Evolutionary conservation across 495 filamentous ascomycete species (phyloP).

Genomic region (Hypoxylon intermedium): DNA sequence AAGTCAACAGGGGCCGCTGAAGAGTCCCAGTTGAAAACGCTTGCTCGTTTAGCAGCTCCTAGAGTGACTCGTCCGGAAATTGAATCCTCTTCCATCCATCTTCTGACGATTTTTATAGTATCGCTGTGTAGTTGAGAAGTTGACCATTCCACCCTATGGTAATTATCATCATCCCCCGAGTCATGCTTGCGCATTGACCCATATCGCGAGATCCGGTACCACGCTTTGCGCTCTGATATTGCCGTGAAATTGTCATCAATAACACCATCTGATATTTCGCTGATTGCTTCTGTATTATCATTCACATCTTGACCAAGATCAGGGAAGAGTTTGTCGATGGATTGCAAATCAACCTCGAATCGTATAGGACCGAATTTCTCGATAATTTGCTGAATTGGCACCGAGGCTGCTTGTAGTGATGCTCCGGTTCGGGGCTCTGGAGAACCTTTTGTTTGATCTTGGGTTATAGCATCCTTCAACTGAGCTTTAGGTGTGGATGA

Average conservation of each 20-base stretch:
- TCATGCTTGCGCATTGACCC: slow-evolving; percentile 64
- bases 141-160: slow-evolving; percentile 62
- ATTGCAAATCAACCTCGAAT: slow-evolving; percentile 50
- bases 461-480: not conserved
- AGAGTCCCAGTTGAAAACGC: slow-evolving; percentile 63
- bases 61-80: slow-evolving; percentile 57
- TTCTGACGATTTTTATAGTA: slow-evolving; percentile 61
- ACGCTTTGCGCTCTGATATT: slow-evolving; percentile 64
- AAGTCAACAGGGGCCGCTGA: slow-evolving; percentile 55
- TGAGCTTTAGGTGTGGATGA: slow-evolving; percentile 28
- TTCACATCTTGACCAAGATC: not conserved
- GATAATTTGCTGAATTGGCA: slow-evolving; percentile 22
- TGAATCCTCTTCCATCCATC: slow-evolving; percentile 68
- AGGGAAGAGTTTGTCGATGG: slow-evolving; percentile 56
- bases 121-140: slow-evolving; percentile 59
- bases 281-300: not conserved
- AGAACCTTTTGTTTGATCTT: not conserved
- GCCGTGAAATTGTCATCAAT: slow-evolving; percentile 57
- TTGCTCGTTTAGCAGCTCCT: slow-evolving; percentile 48
- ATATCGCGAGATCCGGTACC: slow-evolving; percentile 67
- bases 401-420: not conserved
- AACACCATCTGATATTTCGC: slow-evolving; percentile 46
- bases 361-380: slow-evolving; percentile 43
- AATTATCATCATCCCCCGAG: slow-evolving; percentile 63
- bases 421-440: not conserved